Conservation (phyloP, 176 grass and related monocot genomes). For the Oryza nivara region DNA sequence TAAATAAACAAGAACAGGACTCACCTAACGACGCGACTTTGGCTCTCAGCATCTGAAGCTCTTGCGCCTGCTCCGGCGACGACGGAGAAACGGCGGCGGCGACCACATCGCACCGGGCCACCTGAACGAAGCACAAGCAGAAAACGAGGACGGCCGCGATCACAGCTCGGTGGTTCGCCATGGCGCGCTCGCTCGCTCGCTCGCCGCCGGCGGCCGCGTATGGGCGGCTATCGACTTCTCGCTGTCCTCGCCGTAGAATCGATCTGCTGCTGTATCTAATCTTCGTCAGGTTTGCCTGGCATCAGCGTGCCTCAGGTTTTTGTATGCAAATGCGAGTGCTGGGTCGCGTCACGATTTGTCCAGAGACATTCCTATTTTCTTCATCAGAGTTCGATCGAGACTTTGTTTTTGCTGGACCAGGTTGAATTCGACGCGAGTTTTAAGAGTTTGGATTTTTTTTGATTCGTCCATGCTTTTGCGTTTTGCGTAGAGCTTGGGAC, state of each 20-base stretch:
- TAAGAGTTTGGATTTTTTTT: background rate
- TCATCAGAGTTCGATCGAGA: background rate
- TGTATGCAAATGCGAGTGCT: background rate
- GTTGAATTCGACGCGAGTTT: background rate
- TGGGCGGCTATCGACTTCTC: too few relatives aligned
- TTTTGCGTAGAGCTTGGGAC: background rate
- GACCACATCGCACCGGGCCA: background rate
- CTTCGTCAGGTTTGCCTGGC: background rate
- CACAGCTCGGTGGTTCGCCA: constrained; percentile 20
- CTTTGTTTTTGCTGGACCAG: background rate
- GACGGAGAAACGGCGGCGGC: constrained; percentile 3
- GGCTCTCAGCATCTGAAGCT: constrained; percentile 57
- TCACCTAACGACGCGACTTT: constrained; percentile 62
- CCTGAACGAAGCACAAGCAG: constrained; percentile 3
- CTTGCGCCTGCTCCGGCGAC: background rate
- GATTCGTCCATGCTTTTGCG: background rate
- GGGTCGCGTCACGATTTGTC: background rate
- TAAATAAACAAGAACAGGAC: background rate
- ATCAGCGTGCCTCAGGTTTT: background rate
- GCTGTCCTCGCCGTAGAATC: too few relatives aligned
- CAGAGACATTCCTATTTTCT: background rate
- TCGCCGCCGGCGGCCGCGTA: background rate
- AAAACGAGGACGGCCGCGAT: constrained; percentile 23
- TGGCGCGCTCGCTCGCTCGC: background rate
- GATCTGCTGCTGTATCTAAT: too few relatives aligned